Evolutionary conservation across 208 protist genomes (phyloP).

Genomic region (Leishmania martiniquensis): DNA sequence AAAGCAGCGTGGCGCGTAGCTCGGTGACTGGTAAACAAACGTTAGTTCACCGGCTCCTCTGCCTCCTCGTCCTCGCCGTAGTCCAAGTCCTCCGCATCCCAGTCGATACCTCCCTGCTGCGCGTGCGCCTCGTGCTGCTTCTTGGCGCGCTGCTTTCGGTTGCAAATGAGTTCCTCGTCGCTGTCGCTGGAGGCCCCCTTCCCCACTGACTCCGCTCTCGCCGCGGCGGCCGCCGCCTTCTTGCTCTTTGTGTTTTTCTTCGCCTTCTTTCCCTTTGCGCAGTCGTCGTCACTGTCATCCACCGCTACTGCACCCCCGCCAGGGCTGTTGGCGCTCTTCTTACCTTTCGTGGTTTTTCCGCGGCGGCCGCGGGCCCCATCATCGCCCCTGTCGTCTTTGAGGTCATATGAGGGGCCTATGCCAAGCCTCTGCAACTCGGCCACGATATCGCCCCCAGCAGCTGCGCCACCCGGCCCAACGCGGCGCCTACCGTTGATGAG

Average conservation of each 20-base stretch:
- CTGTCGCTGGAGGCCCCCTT: constrained; percentile 46
- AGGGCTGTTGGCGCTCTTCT: constrained; percentile 16
- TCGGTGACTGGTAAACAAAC: not conserved
- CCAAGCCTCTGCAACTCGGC: constrained; percentile 32
- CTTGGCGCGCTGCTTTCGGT: constrained; percentile 72
- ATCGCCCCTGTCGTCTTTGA: constrained; percentile 20
- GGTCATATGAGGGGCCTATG: constrained; percentile 25
- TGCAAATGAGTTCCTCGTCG: constrained; percentile 77
- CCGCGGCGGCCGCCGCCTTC: constrained; percentile 21
- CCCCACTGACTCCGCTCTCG: constrained; percentile 26
- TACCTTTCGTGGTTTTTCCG: constrained; percentile 32
- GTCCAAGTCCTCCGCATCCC: constrained; percentile 48
- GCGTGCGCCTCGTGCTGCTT: constrained; percentile 37
- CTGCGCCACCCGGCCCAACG: not conserved
- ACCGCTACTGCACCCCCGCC: not conserved
- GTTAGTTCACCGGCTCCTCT: not conserved
- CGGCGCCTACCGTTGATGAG: constrained; percentile 1
- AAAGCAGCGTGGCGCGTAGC: no score
- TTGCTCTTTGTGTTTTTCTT: constrained; percentile 43
- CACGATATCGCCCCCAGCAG: constrained; percentile 17
- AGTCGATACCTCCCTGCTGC: constrained; percentile 27
- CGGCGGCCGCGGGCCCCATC: constrained; percentile 24
- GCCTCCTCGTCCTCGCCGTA: constrained; percentile 48
- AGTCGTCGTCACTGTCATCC: constrained; percentile 27
- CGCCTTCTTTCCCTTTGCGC: constrained; percentile 33